Evolutionary conservation across 2,329 filamentous ascomycete genomes (phyloP).

Genomic region (Diaporthe citri): DNA sequence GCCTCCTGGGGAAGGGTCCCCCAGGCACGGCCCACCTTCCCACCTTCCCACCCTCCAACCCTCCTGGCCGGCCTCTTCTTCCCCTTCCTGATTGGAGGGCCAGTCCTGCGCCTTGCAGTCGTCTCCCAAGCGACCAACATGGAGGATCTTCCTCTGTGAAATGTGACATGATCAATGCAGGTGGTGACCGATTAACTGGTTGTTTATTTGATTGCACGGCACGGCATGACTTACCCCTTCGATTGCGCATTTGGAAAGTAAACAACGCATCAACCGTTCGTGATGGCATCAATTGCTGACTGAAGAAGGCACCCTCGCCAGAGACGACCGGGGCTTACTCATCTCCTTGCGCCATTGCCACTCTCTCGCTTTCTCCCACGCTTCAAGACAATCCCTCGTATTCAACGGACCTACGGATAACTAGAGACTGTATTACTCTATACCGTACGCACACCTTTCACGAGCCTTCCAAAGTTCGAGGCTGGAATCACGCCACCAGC

Average conservation of each 20-base stretch:
- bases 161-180: background rate
- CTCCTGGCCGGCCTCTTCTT: too few relatives aligned
- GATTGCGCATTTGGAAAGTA: background rate
- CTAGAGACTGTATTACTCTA: background rate
- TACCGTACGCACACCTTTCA: background rate
- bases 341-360: background rate
- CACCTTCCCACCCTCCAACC: background rate
- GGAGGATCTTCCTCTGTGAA: background rate
- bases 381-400: background rate
- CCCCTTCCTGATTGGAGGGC: conserved; percentile 12
- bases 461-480: background rate
- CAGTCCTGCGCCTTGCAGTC: background rate
- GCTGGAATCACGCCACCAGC: background rate
- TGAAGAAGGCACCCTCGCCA: background rate
- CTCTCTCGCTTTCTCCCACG: background rate
- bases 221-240: background rate
- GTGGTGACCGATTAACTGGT: background rate
- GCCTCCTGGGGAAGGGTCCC: background rate
- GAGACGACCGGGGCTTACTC: background rate
- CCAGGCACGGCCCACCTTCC: background rate
- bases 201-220: background rate
- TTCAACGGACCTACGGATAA: background rate
- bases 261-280: background rate
- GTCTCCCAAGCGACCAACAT: conserved; percentile 17
- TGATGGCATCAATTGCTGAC: background rate